Conservation (phyloP, 75 land plant species). For the Pinus albicaulis region DNA sequence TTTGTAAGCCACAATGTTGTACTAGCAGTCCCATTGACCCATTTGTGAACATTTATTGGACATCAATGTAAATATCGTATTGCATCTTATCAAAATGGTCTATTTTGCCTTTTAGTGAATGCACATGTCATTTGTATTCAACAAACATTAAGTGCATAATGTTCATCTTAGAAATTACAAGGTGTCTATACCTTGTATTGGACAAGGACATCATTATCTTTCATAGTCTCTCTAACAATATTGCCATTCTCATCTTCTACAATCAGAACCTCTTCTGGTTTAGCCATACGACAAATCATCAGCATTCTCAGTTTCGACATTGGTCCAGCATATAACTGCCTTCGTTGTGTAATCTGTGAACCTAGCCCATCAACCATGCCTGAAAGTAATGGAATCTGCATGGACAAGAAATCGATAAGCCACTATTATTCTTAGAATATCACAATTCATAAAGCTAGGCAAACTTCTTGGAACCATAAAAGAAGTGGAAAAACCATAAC, state of each 20-base stretch:
- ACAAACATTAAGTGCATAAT: no score
- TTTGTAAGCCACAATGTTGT: no score
- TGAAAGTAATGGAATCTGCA: slow-evolving; percentile 47
- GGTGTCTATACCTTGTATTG: slow-evolving; percentile 77
- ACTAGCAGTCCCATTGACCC: no score
- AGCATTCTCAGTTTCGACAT: slow-evolving; percentile 89
- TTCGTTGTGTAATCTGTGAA: slow-evolving; percentile 57
- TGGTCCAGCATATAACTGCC: slow-evolving; percentile 77
- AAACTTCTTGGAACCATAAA: neutral
- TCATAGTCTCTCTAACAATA: slow-evolving; percentile 99
- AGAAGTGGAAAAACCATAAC: neutral
- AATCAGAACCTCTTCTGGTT: slow-evolving; percentile 98
- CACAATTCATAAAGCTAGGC: neutral
- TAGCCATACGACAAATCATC: slow-evolving; percentile 99
- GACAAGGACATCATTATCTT: slow-evolving; percentile 99
- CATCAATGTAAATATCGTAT: no score
- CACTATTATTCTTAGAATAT: neutral
- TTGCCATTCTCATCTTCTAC: slow-evolving; percentile 99
- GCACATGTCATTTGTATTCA: no score
- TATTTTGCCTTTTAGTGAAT: no score
- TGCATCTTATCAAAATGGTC: no score
- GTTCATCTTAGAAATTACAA: no score
- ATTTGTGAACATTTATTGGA: no score
- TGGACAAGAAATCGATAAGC: neutral
- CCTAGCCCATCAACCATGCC: slow-evolving; percentile 85